These are phyloP conservation scores for Saccharomyces hybrid DNA, from an alignment of 1,139 yeast species.

Conservation along the genomic window DNA sequence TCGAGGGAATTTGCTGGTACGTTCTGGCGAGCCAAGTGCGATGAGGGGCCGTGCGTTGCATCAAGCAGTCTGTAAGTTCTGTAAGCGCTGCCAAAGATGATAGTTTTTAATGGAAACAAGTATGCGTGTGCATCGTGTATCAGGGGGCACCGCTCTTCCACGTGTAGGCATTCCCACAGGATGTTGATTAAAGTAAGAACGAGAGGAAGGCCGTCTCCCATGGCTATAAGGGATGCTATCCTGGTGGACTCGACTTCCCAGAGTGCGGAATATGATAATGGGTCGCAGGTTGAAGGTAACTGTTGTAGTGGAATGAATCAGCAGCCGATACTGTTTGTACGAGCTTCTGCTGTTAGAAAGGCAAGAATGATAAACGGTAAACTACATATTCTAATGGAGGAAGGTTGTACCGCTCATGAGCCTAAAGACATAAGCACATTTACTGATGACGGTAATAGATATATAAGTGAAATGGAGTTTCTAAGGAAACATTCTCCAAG, in stretches of 20 bases:
- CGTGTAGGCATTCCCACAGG: conserved; percentile 73
- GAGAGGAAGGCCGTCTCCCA: conserved; percentile 64
- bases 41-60: not conserved
- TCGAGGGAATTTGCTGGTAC: not conserved
- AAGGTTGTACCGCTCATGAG: conserved; percentile 3
- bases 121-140: conserved; percentile 89
- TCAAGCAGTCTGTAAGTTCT: not conserved
- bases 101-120: conserved; percentile 72
- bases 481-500: not conserved
- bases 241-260: conserved; percentile 23
- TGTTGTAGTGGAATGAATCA: conserved; percentile 22
- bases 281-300: not conserved
- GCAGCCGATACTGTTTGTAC: conserved; percentile 29
- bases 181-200: conserved; percentile 78
- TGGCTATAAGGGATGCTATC: conserved; percentile 29
- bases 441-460: conserved; percentile 36
- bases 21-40: not conserved
- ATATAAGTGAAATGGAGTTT: not conserved
- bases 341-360: conserved; percentile 24
- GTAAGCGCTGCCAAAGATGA: conserved; percentile 42
- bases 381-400: conserved; percentile 24
- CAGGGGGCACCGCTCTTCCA: conserved; percentile 84
- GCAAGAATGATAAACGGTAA: conserved; percentile 29
- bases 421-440: conserved; percentile 37
- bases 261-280: not conserved